Evolutionary conservation across 345 rosid genomes (phyloP), one percentile per base, ranked within the genome.

Genomic region (Mallotus nudiflorus): DNA sequence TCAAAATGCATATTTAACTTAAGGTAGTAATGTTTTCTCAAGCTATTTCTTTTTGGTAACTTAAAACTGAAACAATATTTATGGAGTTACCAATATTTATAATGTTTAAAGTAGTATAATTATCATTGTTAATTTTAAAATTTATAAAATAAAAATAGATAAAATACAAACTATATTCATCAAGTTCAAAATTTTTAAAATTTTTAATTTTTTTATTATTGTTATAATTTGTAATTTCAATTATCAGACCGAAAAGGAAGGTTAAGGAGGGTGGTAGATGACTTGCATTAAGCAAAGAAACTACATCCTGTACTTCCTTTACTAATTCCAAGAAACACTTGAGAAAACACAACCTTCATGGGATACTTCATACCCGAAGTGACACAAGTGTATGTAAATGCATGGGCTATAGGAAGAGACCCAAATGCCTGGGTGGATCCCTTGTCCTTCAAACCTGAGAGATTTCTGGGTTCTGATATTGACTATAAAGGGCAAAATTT

Each of bases 381-480:
- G 45, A 69, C 72, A n/a, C 72, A 58, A 22, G 65, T 57, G 16
- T 56, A 56, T 46, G 72, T 57, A 9, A 69, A 69, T 48, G 65
- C 4, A 18, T 69, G 65, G 72, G 51, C 56, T 9, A 69, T 69
- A 12, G 72, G 72, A 33, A 33, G 37, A 33, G 37, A 33, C 37
- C 37, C 37, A 33, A 6, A 33, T 33, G 37, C 37, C 6, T 69
- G 72, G 72, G 72, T 25, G 40, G 72, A 69, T 57, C 72, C 72
- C 27, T 44, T 58, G 45, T 0, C 42, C 1, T 69, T 69, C 35
- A 69, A 69, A 27, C 72, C 72, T 14, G 57, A 69, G 29, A 44
- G 72, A 33, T 69, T 69, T n/a, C 9, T 69, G 24, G 72, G 12
- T 12, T 69, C 72, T 12, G 45, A 69, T 15, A 59, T 69, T 19